Base-by-base conservation (phyloP, 768 basidiomycete species). In the Kwoniella pini region DNA sequence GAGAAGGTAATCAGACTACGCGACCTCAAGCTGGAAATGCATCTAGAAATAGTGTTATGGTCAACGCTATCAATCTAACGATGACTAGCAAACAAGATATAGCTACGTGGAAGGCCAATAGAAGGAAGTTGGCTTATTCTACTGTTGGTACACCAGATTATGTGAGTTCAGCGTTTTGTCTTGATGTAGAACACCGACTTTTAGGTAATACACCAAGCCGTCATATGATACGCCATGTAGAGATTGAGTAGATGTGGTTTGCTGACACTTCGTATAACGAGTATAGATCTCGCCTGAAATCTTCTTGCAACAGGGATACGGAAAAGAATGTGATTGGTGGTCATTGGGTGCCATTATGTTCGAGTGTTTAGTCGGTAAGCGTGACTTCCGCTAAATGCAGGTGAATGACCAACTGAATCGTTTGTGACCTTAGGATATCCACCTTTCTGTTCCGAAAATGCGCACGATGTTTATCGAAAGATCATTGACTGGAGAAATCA, bases 281-380 rank as follows among this genome's bases (percentile, higher is more conserved):
- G 21, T 22, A 5, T 21, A 79, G 79, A 96, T 97, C 69, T 92
- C 95, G 2, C 93, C 94, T 0, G 94, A 98, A 77, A 96, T 97
- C 72, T 98, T 98, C 83, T 79, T 88, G 62, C 91, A 94, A 77
- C 88, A 90, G 75, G 96, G 96, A n/a, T 98, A 98, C 77, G 92
- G 91, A 22, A 91, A 94, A 71, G 94, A 95, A 79, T 97, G 94
- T 73, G 96, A 99, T 79, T 98, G 94, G 93, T 99, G 96, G 96
- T 96, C 94, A 7, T 83, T 98, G 27, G 96, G 96, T 4, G 91
- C 93, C 17, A 97, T 98, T 81, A 94, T 91, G 89, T 99, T 96
- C 77, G 95, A 98, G 80, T 96, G 89, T 79, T 81, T 98, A 22
- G 91, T 98, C 66, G 96, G 76, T 77, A 31, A 64, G 76, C n/a